Base-by-base conservation (phyloP, 352 stramenopile species). In the Globisporangium orthogonon region DNA sequence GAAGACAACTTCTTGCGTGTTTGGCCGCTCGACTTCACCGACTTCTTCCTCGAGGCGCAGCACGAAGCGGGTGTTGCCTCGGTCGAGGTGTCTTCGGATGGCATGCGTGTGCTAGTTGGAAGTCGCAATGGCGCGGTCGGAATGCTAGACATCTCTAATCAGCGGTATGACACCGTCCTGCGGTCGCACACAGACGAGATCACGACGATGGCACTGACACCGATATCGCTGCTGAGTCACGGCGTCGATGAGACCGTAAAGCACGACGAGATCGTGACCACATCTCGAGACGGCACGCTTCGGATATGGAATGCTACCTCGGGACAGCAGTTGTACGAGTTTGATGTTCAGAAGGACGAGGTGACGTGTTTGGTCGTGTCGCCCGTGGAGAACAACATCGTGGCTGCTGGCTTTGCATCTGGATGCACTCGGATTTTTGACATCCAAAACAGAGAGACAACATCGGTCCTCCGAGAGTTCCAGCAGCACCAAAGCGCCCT, bases 11-110 rank as follows among this genome's bases (percentile, higher is more conserved):
- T 84, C 56, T 62, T 97, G 13, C 84, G 91, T 1, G 82, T 97
- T 56, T 97, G 91, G 91, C 87, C 91, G 9, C 66, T 97, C 1
- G 89, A 97, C 66, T 97, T 97, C 56, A 76, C 76, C 14, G 87
- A 96, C 62, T 97, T 94, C 62, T 94, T 97, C 60, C 63, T 97
- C 31, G 91, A 97, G 65, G 91, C 87, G 18, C 70, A 87, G 23
- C 86, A 96, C 52, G 86, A 96, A 44, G 71, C 71, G 1, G 54
- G 76, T 0, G 86, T 97, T 4, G 65, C 63, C 5, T 72, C 62
- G 7, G 70, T 89, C 7, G 73, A 91, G 56, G 73, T 96, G 2
- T 93, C 82, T 1, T 56, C 55, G 6, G 88, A 97, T 41, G 89
- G 91, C 0, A 77, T 96, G 44, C 75, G 78, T 52, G 74, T 97